Evolutionary conservation across 768 basidiomycete genomes (phyloP).

Genomic region (Phylloporus sp.): DNA sequence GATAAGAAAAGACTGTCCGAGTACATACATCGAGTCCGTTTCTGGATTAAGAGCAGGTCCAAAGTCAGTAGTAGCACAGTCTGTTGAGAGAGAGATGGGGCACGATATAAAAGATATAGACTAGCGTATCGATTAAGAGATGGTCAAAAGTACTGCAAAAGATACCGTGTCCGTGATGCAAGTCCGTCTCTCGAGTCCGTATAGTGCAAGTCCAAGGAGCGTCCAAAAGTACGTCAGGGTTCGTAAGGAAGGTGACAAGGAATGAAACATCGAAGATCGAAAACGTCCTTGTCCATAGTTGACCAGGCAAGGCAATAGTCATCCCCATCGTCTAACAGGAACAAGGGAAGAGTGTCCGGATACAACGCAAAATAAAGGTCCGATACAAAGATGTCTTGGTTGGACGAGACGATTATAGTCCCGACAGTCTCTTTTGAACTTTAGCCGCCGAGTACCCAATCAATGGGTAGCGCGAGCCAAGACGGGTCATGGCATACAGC

Average conservation of each 20-base stretch:
- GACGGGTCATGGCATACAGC: slow-evolving; percentile 60
- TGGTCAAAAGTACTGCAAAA: slow-evolving; percentile 11
- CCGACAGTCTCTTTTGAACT: slow-evolving; percentile 30
- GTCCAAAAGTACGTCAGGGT: slow-evolving; percentile 22
- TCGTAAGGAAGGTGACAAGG: slow-evolving; percentile 25
- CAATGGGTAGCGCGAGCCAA: slow-evolving; percentile 59
- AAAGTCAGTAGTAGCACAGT: slow-evolving; percentile 6
- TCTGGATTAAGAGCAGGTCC: slow-evolving; percentile 29
- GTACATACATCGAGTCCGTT: slow-evolving; percentile 83
- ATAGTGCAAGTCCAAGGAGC: slow-evolving; percentile 15
- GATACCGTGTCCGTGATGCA: slow-evolving; percentile 15
- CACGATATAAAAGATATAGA: slow-evolving; percentile 23
- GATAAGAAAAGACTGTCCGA: background rate
- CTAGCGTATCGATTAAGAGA: slow-evolving; percentile 29
- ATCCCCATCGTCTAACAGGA: slow-evolving; percentile 6
- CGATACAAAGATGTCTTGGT: slow-evolving; percentile 2
- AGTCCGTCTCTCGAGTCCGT: slow-evolving; percentile 29
- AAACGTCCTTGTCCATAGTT: background rate
- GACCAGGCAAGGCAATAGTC: background rate
- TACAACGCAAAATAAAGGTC: slow-evolving; percentile 11
- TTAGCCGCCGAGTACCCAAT: slow-evolving; percentile 35
- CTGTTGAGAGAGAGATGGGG: slow-evolving; percentile 4
- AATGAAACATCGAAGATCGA: slow-evolving; percentile 6
- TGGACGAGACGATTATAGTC: slow-evolving; percentile 18
- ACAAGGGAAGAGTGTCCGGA: background rate